Base-by-base conservation (phyloP, 2,329 filamentous ascomycete species). In the Lizonia empirigonia region DNA sequence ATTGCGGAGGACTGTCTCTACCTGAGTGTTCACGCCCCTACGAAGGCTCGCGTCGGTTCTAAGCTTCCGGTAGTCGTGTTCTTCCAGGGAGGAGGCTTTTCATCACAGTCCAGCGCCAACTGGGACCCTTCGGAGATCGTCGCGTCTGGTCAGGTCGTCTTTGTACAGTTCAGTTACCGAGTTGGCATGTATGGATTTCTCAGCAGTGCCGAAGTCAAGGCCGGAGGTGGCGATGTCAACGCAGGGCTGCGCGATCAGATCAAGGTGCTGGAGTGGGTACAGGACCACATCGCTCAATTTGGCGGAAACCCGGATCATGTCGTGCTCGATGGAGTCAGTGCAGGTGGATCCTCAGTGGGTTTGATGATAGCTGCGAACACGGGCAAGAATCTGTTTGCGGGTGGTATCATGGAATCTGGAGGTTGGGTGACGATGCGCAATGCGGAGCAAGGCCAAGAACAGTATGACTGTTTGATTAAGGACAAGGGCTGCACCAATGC, bases 151-250 rank as follows among this genome's bases (percentile, higher is more conserved):
- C 78, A 82, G 37, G 85, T 91, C 20, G 74, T 92, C 0, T 83
- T 90, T 0, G 86, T 92, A 2, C 86, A 80, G 8, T 81, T 90
- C 72, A 91, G 91, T 72, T 91, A 92, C 67, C 85, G 89, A 5
- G 87, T 92, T 9, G 88, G 88, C 0, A 80, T 83, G 0, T 91
- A 85, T 59, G 89, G 89, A 0, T 92, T 91, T 65, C 77, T 92
- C 10, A 82, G 83, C 1, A 78, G 84, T 47, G 74, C 80, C 13
- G 80, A 87, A 59, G 71, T 86, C 1, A 58, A 73, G 24, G 62
- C 63, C 57, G 56, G 54, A 47, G 58, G 72, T 4, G 80, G 82
- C 2, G 82, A 80, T 50, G 66, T 85, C 27, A 91, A 91, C 68
- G 85, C 85, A 59, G 89, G 89, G 1, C 75, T 91, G 1, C 81